Base-by-base conservation (phyloP, 768 basidiomycete species). In the Kwoniella bestiolae region DNA sequence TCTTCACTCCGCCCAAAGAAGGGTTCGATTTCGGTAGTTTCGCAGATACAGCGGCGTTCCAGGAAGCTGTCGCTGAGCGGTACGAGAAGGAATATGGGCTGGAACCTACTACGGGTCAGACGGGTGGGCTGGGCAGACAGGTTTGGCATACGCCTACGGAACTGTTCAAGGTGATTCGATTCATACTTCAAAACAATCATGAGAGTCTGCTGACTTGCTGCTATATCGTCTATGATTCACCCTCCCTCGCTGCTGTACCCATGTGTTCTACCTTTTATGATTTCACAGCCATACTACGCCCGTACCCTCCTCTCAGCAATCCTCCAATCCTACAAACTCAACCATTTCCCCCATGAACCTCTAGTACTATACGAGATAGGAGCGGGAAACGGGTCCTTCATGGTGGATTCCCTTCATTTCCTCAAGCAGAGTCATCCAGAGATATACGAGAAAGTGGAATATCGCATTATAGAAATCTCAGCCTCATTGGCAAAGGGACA, bases 81-180 rank as follows among this genome's bases (percentile, higher is more conserved):
- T 98, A 97, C 77, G 85, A 64, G 51, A 47, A 46, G 44, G 64
- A 69, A 32, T 78, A 78, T 56, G 85, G 61, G 5, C 41, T 61
- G 35, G 55, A 56, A 63, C 59, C 49, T 18, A 57, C 25, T 6
- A 55, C 52, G 16, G 64, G 50, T 46, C 60, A 56, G 32, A 65
- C 55, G 28, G 67, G 70, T 32, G 78, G 74, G 18, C 58, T 77
- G 14, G 80, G 93, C 5, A 86, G 87, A 74, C 95, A 99, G 82
- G 83, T 99, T 59, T 99, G 96, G 96, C 96, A 99, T 81, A 99
- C 96, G 1, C 96, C 96, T 0, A 95, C 93, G 0, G 96, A 98
- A 77, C 82, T 99, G 31, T 97, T 99, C 85, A 93, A 94, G 87
- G 96, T 94, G 74, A 56, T 85, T 79, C 21, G 8, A n/a, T n/a